phyloP scores from a whole-genome alignment of 441 rosid genomes.

The Gossypium lobatum region DNA sequence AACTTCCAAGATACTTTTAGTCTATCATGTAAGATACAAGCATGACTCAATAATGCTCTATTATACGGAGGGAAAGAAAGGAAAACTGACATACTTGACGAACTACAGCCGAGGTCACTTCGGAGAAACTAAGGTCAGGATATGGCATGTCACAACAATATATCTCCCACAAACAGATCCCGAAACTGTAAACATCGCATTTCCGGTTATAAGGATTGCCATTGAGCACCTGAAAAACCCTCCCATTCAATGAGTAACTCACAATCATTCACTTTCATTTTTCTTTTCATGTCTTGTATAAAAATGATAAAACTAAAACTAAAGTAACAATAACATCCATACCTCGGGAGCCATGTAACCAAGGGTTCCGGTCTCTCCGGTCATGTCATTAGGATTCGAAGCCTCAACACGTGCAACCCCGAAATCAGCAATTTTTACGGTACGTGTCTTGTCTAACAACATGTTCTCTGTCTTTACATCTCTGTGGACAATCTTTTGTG shows the following conservation, averaged over 20 bases:
- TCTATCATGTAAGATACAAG: background rate
- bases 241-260: constrained; percentile 11
- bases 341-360: constrained; percentile 99
- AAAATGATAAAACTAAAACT: background rate
- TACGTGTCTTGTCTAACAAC: constrained; percentile 81
- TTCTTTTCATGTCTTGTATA: background rate
- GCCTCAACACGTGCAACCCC: constrained; percentile 97
- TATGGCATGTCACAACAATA: constrained; percentile 99
- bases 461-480: constrained; percentile 97
- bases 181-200: constrained; percentile 94
- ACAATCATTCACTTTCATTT: background rate
- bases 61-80: background rate
- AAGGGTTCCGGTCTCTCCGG: constrained; percentile 95
- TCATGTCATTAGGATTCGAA: constrained; percentile 95
- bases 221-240: constrained; percentile 69
- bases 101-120: constrained; percentile 90
- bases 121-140: constrained; percentile 86
- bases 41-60: background rate
- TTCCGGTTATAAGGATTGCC: constrained; percentile 88
- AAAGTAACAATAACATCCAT: background rate
- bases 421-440: constrained; percentile 86
- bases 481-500: constrained; percentile 90
- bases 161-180: constrained; percentile 95
- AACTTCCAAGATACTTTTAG: too few relatives aligned
- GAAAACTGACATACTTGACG: constrained; percentile 52